phyloP scores from a whole-genome alignment of 192 early-diverging fungal species.

The Linnemannia zychae region DNA sequence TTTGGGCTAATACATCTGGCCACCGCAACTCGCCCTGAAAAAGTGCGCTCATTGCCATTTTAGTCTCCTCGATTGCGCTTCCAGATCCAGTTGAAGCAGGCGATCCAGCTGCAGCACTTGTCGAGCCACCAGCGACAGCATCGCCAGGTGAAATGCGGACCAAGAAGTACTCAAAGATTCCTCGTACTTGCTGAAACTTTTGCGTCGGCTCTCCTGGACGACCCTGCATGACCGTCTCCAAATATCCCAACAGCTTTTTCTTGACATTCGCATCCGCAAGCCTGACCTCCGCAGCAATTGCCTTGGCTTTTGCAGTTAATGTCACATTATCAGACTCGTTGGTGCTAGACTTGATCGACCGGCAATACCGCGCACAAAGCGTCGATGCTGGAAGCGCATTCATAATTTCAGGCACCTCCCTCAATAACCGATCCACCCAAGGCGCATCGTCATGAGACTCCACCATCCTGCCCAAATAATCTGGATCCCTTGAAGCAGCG shows the following conservation, averaged over 20 bases:
- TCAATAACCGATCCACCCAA: conserved; percentile 39
- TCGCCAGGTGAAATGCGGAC: conserved; percentile 19
- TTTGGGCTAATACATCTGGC: conserved; percentile 34
- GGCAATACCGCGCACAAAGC: conserved; percentile 45
- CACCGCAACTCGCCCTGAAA: conserved; percentile 37
- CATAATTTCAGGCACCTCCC: conserved; percentile 50
- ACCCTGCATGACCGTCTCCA: conserved; percentile 33
- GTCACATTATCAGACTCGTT: background rate
- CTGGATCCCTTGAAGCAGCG: conserved; percentile 40
- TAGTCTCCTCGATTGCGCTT: conserved; percentile 23
- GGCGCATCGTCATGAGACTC: conserved; percentile 48
- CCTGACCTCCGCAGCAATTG: conserved; percentile 4
- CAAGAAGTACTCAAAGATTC: conserved; percentile 54
- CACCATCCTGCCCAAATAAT: conserved; percentile 50
- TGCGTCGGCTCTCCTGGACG: background rate
- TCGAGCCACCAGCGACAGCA: background rate
- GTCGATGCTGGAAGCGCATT: conserved; percentile 51
- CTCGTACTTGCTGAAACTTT: conserved; percentile 45
- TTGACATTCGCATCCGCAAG: conserved; percentile 35
- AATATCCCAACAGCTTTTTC: conserved; percentile 39
- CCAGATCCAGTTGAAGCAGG: background rate
- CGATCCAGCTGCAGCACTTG: background rate
- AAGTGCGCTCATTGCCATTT: conserved; percentile 32
- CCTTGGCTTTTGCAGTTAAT: background rate
- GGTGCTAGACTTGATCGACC: conserved; percentile 19